Percentiles rank a stretch among this genome's conserved stretches.
Conservation (phyloP, 768 basidiomycete genomes). For the Chalciporus piperatus region DNA sequence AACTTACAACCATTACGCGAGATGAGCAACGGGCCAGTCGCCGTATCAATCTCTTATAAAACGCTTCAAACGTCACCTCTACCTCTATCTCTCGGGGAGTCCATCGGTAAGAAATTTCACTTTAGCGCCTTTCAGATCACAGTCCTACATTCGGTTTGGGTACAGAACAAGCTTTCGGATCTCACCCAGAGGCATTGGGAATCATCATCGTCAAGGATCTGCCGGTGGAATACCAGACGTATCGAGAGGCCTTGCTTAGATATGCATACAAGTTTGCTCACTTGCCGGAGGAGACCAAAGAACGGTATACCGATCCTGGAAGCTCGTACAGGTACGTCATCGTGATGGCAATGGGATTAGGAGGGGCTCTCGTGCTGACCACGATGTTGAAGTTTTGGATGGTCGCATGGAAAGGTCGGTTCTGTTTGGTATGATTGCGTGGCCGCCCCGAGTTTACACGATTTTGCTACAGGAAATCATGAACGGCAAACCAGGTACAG, state of each 20-base stretch:
- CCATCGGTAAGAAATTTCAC: slow-evolving; percentile 52
- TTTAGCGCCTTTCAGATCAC: background rate
- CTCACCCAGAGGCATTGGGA: slow-evolving; percentile 69
- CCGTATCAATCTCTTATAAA: slow-evolving; percentile 60
- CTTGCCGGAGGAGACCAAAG: slow-evolving; percentile 61
- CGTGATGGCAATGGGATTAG: background rate
- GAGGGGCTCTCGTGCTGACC: background rate
- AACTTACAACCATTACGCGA: slow-evolving; percentile 7
- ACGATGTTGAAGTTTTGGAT: slow-evolving; percentile 69
- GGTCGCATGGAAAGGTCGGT: slow-evolving; percentile 89
- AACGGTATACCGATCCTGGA: slow-evolving; percentile 69
- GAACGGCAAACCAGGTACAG: slow-evolving; percentile 82
- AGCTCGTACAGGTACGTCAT: slow-evolving; percentile 69
- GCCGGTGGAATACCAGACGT: slow-evolving; percentile 56
- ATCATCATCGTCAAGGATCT: slow-evolving; percentile 82
- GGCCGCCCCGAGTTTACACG: background rate
- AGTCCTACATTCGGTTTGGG: background rate
- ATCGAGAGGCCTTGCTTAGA: slow-evolving; percentile 71
- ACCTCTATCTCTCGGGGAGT: slow-evolving; percentile 49
- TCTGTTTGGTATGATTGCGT: background rate
- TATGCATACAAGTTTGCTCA: slow-evolving; percentile 75
- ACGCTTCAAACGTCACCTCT: slow-evolving; percentile 52
- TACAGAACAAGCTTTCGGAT: slow-evolving; percentile 80
- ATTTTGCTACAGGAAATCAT: slow-evolving; percentile 70
- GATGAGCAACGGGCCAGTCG: slow-evolving; percentile 14